These are phyloP conservation scores for Tricholoma matsutake DNA, from an alignment of 768 basidiomycete genomes.

Conservation along the genomic window DNA sequence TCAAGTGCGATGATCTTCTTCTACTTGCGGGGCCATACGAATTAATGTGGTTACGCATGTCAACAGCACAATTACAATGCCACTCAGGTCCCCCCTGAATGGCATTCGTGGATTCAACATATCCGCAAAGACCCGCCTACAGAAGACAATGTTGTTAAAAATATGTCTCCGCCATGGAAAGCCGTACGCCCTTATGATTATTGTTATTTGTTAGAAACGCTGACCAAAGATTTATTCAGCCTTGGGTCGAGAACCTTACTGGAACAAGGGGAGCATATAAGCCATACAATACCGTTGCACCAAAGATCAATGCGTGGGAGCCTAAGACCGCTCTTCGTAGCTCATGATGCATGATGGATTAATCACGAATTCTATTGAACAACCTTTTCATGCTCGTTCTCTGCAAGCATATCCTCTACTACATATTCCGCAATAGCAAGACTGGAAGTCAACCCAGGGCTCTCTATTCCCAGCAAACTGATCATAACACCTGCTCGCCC, in stretches of 20 bases:
- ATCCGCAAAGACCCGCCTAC: constrained; percentile 82
- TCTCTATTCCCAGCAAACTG: constrained; percentile 87
- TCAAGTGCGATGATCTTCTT: constrained; percentile 50
- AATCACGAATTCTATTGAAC: constrained; percentile 7
- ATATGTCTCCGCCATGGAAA: constrained; percentile 74
- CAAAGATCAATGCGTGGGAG: constrained; percentile 84
- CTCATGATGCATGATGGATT: constrained; percentile 4
- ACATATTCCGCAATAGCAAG: constrained; percentile 87
- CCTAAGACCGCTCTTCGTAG: constrained; percentile 61
- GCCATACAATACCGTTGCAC: constrained; percentile 81
- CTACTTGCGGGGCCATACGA: not conserved
- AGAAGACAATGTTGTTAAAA: constrained; percentile 70
- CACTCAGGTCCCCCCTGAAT: constrained; percentile 92
- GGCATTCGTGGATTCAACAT: constrained; percentile 95
- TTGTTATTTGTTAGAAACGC: not conserved
- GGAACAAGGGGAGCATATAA: constrained; percentile 91
- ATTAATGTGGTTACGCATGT: not conserved
- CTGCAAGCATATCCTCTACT: constrained; percentile 53
- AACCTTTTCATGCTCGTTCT: constrained; percentile 8
- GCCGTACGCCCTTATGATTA: constrained; percentile 49
- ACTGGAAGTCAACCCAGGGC: constrained; percentile 85
- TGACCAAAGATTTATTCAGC: constrained; percentile 45
- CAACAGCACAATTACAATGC: constrained; percentile 80
- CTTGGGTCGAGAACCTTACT: constrained; percentile 85
- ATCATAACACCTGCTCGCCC: constrained; percentile 54